Evolutionary conservation across 2,329 filamentous ascomycete genomes (phyloP).

Genomic region (Orbilia blumenaviensis): DNA sequence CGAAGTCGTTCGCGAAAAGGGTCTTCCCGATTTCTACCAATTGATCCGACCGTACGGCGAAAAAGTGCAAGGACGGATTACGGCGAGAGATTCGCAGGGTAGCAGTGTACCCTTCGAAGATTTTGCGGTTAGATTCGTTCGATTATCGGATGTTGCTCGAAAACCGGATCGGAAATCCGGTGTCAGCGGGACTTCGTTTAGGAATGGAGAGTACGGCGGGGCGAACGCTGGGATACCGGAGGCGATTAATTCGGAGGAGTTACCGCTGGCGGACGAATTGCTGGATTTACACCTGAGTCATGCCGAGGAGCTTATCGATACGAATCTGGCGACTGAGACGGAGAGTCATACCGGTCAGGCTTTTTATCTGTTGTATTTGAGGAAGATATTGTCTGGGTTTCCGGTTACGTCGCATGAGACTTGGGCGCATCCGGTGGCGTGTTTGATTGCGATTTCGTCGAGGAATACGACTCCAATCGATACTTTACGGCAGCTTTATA

Average conservation of each 20-base stretch:
- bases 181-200: background rate
- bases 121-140: slow-evolving; percentile 85
- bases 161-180: slow-evolving; percentile 45
- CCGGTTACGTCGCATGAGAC: slow-evolving; percentile 86
- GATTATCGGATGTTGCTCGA: slow-evolving; percentile 66
- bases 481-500: slow-evolving; percentile 82
- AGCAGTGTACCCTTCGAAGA: slow-evolving; percentile 85
- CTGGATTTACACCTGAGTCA: slow-evolving; percentile 81
- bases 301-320: slow-evolving; percentile 69
- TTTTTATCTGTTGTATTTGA: slow-evolving; percentile 85
- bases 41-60: slow-evolving; percentile 92
- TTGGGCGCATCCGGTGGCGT: slow-evolving; percentile 92
- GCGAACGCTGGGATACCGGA: slow-evolving; percentile 29
- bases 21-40: slow-evolving; percentile 81
- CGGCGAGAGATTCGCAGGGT: slow-evolving; percentile 88
- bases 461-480: slow-evolving; percentile 84
- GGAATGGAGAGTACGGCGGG: slow-evolving; percentile 34
- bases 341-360: slow-evolving; percentile 61
- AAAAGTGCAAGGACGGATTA: slow-evolving; percentile 83
- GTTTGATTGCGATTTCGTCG: slow-evolving; percentile 94
- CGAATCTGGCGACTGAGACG: slow-evolving; percentile 53
- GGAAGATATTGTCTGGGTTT: slow-evolving; percentile 81
- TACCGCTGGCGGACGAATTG: slow-evolving; percentile 77
- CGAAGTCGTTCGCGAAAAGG: slow-evolving; percentile 80
- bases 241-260: slow-evolving; percentile 65